A percentile compares a stretch with the other conserved stretches of the same genome.
Evolutionary conservation across 2,329 filamentous ascomycete genomes (phyloP).

Genomic region (Aspergillus flavus): DNA sequence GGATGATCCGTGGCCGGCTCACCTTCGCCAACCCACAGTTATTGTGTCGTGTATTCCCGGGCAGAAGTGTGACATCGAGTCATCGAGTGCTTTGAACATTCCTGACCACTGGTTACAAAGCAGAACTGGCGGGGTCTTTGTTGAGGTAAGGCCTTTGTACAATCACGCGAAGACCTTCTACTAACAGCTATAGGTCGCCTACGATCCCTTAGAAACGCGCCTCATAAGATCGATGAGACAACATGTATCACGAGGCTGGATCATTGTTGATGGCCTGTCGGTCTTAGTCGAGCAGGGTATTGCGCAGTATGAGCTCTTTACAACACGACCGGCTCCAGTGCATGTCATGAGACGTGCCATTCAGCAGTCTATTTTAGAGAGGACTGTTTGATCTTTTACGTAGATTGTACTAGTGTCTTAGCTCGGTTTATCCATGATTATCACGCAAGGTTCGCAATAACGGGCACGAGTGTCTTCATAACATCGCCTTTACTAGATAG

Average conservation of each 20-base stretch:
- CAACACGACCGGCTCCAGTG: slow-evolving; percentile 23
- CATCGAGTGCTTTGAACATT: not conserved
- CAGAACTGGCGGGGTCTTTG: not conserved
- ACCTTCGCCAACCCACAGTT: not conserved
- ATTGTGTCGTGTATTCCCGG: not conserved
- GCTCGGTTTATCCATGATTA: not conserved
- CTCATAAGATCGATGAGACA: not conserved
- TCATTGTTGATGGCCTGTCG: slow-evolving; percentile 25
- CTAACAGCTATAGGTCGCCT: not conserved
- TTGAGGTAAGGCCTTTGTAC: not conserved
- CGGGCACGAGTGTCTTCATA: not conserved
- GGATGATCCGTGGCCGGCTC: not conserved
- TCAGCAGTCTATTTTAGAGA: not conserved
- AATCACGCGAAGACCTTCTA: not conserved
- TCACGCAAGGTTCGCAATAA: not conserved
- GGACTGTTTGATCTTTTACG: not conserved
- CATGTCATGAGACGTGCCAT: slow-evolving; percentile 23
- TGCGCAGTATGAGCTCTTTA: slow-evolving; percentile 30
- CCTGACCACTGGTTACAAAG: not conserved
- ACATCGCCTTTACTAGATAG: not conserved
- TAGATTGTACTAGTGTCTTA: not conserved
- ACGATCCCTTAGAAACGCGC: not conserved
- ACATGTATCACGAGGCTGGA: slow-evolving; percentile 21
- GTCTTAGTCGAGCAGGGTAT: slow-evolving; percentile 28
- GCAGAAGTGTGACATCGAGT: not conserved